phyloP scores from a whole-genome alignment of 2,329 filamentous ascomycete genomes.

The Hypoxylon sp. region DNA sequence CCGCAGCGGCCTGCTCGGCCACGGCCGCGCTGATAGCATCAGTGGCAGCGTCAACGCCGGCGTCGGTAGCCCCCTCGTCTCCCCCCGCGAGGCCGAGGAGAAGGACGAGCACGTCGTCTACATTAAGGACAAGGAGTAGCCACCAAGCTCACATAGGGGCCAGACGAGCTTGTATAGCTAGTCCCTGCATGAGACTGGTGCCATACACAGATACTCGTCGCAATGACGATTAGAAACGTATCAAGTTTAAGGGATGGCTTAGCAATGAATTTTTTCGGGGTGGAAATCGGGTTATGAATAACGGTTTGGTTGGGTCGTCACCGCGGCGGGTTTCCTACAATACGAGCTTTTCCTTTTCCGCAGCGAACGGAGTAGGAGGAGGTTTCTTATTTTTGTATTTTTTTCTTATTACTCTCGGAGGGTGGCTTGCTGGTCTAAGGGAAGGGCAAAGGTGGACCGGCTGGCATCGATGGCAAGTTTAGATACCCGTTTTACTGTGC shows the following conservation, averaged over 20 bases:
- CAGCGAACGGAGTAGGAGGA: not conserved
- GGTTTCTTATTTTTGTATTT: no score
- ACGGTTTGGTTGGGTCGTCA: not conserved
- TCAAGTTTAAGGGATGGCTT: no score
- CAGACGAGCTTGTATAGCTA: not conserved
- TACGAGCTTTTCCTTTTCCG: not conserved
- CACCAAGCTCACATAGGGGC: not conserved
- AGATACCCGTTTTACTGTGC: conserved; percentile 39
- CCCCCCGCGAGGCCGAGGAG: conserved; percentile 56
- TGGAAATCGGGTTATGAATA: not conserved
- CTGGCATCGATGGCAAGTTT: conserved; percentile 32
- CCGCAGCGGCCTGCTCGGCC: conserved; percentile 78
- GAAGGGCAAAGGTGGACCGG: not conserved
- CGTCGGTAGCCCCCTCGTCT: conserved; percentile 68
- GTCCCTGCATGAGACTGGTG: not conserved
- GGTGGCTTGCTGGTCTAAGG: not conserved
- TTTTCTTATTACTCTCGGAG: not conserved
- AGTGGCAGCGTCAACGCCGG: conserved; percentile 73
- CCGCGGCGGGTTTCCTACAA: not conserved
- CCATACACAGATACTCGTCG: not conserved
- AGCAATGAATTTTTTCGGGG: no score
- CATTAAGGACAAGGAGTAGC: conserved; percentile 26
- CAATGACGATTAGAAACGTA: not conserved
- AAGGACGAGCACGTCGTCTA: conserved; percentile 40
- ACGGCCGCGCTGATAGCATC: conserved; percentile 82